Base-by-base conservation (phyloP, 1,284 basidiomycete genomes). In the Coriolopsis trogii region DNA sequence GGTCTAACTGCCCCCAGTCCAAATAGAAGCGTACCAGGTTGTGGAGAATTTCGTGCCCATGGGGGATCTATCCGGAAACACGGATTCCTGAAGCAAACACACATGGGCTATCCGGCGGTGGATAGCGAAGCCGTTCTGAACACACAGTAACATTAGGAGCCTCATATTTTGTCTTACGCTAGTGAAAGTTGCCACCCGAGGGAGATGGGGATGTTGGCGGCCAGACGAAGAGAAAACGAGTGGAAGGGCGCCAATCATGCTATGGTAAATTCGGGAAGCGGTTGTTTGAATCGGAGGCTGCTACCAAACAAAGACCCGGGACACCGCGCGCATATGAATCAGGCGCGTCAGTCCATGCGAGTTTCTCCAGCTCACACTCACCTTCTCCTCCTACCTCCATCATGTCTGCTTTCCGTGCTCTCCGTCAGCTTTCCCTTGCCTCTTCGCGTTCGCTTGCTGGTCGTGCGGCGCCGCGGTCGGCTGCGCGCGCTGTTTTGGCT, bases 381-480 rank as follows among this genome's bases (percentile, higher is more conserved):
- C 50, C 50, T 56, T 44, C 45, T 46, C 30, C 44, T 38, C 53
- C 56, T 53, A 47, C 46, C 16, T 49, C 49, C 57, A 53, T 50
- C 46, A 72, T 71, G 70, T 73, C 72, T 65, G 68, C 67, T 53
- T 43, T 73, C 51, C 71, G 72, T 60, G 63, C 61, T 44, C 57
- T 73, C 45, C 71, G 72, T 56, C 68, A 70, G 51, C 51, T 70
- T 46, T 59, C 70, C 21, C 64, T 66, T 26, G 57, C 68, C 13
- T 73, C 74, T 4, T 70, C 65, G 36, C 68, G 75, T 29, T 55
- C 63, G 4, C 54, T 71, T 36, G 62, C 70, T 21, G 50, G 61
- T 16, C 72, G 73, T 38, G 58, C 70, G 1, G 64, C 59, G 30
- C 49, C 71, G 34, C 56, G 55, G 56, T 51, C 52, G 28, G 53